Conservation (phyloP, 768 basidiomycete species). For the Collybia sp. region DNA sequence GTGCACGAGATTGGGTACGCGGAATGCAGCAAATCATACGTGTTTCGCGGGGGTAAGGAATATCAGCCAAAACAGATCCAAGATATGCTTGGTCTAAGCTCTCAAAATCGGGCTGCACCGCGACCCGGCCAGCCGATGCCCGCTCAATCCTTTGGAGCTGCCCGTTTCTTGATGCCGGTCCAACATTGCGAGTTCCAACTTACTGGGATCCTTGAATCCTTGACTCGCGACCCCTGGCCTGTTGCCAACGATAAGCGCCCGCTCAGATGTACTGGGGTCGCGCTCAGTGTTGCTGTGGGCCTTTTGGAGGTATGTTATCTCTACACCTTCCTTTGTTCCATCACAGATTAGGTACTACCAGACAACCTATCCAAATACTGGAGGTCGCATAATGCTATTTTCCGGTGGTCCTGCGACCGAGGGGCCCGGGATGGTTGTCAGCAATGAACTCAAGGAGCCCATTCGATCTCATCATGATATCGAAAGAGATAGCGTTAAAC, state of each 20-base stretch:
- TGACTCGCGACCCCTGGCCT: slow-evolving; percentile 94
- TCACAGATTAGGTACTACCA: neutral
- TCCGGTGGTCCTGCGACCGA: slow-evolving; percentile 94
- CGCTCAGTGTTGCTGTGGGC: slow-evolving; percentile 89
- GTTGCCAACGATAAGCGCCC: slow-evolving; percentile 93
- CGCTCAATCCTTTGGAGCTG: slow-evolving; percentile 75
- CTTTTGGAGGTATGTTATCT: slow-evolving; percentile 65
- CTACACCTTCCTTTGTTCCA: neutral
- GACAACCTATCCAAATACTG: slow-evolving; percentile 94
- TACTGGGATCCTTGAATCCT: slow-evolving; percentile 84
- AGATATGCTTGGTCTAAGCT: slow-evolving; percentile 91
- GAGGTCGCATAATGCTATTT: slow-evolving; percentile 94
- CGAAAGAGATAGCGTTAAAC: slow-evolving; percentile 93
- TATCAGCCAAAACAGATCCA: slow-evolving; percentile 95
- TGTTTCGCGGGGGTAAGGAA: slow-evolving; percentile 97
- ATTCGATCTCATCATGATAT: slow-evolving; percentile 99
- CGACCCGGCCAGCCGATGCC: slow-evolving; percentile 83
- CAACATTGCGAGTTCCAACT: slow-evolving; percentile 95
- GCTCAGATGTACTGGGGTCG: slow-evolving; percentile 92
- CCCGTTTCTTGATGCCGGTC: slow-evolving; percentile 88
- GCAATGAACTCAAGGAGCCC: slow-evolving; percentile 92
- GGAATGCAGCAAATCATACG: slow-evolving; percentile 96
- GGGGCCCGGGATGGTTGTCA: slow-evolving; percentile 96
- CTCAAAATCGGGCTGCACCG: slow-evolving; percentile 77
- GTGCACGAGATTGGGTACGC: slow-evolving; percentile 97